Conservation (phyloP, 2,329 filamentous ascomycete genomes). For the Gremmenia infestans region DNA sequence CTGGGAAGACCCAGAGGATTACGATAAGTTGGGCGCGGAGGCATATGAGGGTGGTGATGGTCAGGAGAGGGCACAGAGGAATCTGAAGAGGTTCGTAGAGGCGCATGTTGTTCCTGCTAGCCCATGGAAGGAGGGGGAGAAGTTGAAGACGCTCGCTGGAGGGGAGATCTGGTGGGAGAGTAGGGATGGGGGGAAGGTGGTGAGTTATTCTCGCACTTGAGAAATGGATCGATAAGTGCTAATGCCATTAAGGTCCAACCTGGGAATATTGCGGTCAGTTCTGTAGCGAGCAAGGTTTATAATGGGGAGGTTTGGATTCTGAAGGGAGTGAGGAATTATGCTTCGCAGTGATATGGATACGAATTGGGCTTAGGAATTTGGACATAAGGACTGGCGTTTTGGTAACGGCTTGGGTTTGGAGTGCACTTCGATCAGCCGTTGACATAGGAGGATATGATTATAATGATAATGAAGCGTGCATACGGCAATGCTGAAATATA, state of each 20-base stretch:
- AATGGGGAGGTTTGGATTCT: conserved; percentile 75
- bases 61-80: conserved; percentile 68
- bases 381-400: neutral
- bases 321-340: conserved; percentile 45
- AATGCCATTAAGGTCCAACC: conserved; percentile 61
- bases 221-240: neutral
- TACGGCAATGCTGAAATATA: too few species aligned
- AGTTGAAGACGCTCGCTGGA: conserved; percentile 62
- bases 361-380: neutral
- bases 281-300: conserved; percentile 66
- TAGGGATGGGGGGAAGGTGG: conserved; percentile 60
- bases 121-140: conserved; percentile 68
- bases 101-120: conserved; percentile 72
- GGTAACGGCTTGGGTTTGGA: neutral
- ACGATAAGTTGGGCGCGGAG: conserved; percentile 57
- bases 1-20: conserved; percentile 75
- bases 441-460: too few species aligned
- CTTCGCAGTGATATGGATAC: conserved; percentile 8
- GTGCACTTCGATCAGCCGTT: too few species aligned
- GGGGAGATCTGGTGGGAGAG: conserved; percentile 78
- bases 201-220: conserved; percentile 38
- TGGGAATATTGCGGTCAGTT: conserved; percentile 70
- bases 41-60: conserved; percentile 75
- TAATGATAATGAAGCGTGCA: neutral
- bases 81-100: conserved; percentile 77